phyloP scores from a whole-genome alignment of 75 land plant genomes.

The Picea sitchensis region DNA sequence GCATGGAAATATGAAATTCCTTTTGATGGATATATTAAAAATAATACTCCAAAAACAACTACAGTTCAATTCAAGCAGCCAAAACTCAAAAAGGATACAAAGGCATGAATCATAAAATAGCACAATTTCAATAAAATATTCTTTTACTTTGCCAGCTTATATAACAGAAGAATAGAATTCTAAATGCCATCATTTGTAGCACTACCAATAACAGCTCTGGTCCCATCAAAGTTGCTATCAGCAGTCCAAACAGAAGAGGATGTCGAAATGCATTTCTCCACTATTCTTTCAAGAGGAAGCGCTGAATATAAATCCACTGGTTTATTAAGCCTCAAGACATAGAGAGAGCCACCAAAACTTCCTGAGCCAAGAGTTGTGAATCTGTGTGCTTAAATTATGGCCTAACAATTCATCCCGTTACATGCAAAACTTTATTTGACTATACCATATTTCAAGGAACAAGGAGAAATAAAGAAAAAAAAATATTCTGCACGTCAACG shows the following conservation, averaged over 20 bases:
- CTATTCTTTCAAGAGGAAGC: slow-evolving; percentile 10
- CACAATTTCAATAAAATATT: neutral
- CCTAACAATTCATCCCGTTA: neutral
- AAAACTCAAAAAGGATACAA: neutral
- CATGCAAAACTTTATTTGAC: neutral
- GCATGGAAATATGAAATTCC: neutral
- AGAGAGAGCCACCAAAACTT: slow-evolving; percentile 38
- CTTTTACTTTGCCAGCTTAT: neutral
- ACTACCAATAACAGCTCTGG: slow-evolving; percentile 41
- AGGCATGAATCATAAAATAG: neutral
- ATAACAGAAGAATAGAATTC: neutral
- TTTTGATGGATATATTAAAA: neutral
- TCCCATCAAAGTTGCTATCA: slow-evolving; percentile 31
- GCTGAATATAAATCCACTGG: slow-evolving; percentile 21
- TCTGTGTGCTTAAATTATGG: slow-evolving; percentile 36
- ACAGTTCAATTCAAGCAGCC: neutral
- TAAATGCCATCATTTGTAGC: neutral
- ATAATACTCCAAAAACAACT: neutral
- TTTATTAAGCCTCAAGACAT: slow-evolving; percentile 23
- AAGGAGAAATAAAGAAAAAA: neutral
- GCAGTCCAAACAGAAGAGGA: slow-evolving; percentile 58
- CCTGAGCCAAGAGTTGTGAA: slow-evolving; percentile 60
- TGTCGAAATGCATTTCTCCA: slow-evolving; percentile 20
- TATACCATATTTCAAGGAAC: neutral
- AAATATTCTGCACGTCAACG: too few species aligned